Conservation (phyloP, 1,139 yeast genomes). For the Kodamaea sp. region DNA sequence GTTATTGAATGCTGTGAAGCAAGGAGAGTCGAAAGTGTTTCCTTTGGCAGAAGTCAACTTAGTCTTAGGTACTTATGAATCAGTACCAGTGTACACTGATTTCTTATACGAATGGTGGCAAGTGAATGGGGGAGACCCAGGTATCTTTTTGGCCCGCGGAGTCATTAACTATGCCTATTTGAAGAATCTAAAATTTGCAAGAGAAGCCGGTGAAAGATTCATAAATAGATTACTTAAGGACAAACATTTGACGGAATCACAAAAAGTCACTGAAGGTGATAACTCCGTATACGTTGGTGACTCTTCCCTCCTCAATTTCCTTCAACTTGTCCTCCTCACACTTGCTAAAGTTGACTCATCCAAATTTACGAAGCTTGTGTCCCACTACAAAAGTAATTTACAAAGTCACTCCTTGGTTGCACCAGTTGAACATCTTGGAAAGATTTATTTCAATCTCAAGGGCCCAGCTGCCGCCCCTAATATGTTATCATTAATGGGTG, state of each 20-base stretch:
- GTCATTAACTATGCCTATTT: conserved; percentile 69
- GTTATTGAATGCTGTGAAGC: conserved; percentile 39
- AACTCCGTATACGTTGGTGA: conserved; percentile 21
- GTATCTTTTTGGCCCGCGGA: conserved; percentile 59
- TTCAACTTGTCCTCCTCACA: conserved; percentile 67
- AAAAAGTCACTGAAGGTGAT: conserved; percentile 18
- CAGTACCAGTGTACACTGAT: conserved; percentile 53
- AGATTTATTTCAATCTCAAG: conserved; percentile 37
- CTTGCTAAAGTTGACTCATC: conserved; percentile 55
- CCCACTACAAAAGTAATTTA: conserved; percentile 36
- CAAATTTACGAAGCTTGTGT: conserved; percentile 56
- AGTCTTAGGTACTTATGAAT: conserved; percentile 65
- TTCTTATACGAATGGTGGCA: conserved; percentile 61
- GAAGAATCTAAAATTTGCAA: conserved; percentile 61
- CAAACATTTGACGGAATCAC: conserved; percentile 12
- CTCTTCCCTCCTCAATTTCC: conserved; percentile 56
- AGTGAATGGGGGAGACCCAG: conserved; percentile 50
- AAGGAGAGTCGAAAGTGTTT: conserved; percentile 30
- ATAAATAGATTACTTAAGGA: conserved; percentile 26
- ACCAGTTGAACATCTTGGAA: conserved; percentile 52
- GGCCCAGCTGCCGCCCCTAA: conserved; percentile 34
- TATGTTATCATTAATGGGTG: conserved; percentile 83
- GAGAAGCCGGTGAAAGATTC: conserved; percentile 45
- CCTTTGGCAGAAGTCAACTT: conserved; percentile 56
- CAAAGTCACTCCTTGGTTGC: conserved; percentile 31